These are phyloP conservation scores for Cordyceps militaris DNA, from an alignment of 2,329 filamentous ascomycete species.

Conservation along the genomic window DNA sequence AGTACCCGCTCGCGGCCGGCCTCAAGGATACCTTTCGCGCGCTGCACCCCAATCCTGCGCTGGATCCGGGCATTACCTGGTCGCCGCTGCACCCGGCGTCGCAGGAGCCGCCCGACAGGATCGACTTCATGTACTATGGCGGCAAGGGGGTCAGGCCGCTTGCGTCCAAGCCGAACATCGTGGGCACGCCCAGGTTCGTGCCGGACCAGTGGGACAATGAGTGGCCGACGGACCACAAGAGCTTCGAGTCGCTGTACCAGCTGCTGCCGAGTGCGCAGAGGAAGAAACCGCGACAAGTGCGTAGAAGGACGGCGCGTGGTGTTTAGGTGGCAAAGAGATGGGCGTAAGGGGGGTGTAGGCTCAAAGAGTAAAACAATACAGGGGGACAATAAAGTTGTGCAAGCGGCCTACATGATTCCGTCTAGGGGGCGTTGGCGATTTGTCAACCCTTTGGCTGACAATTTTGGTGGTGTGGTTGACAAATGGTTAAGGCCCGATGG, in stretches of 20 bases:
- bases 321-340: no score
- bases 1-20: conserved; percentile 26
- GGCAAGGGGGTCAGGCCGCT: conserved; percentile 25
- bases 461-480: no score
- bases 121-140: conserved; percentile 37
- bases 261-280: conserved; percentile 12
- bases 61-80: conserved; percentile 31
- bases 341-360: no score
- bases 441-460: no score
- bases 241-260: conserved; percentile 25
- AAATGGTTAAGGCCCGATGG: no score
- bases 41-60: conserved; percentile 28
- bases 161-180: conserved; percentile 25
- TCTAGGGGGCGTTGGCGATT: no score
- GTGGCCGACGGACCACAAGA: conserved; percentile 36
- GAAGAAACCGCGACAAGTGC: not conserved
- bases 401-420: no score
- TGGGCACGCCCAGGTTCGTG: conserved; percentile 27
- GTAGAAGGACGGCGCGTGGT: no score
- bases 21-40: conserved; percentile 35
- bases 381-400: no score
- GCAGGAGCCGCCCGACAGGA: conserved; percentile 33
- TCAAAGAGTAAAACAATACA: no score
- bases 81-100: conserved; percentile 31
- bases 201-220: conserved; percentile 32